Evolutionary conservation across 2,329 filamentous ascomycete species (phyloP), one percentile per base, ranked within the genome.

Genomic region (Pseudocercospora pini-densiflorae): DNA sequence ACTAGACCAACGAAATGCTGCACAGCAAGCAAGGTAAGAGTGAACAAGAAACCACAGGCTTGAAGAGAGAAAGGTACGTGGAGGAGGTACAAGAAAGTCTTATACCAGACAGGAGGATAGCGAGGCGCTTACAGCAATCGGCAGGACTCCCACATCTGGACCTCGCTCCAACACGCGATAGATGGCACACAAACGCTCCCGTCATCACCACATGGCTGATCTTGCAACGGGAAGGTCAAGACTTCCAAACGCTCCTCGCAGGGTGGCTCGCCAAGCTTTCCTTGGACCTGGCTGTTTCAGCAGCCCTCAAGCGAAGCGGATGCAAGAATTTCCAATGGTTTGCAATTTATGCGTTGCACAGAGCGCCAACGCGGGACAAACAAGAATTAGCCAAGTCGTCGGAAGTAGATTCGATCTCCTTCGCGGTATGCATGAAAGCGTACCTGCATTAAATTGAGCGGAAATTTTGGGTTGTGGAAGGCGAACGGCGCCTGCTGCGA

Each of bases 1-100:
- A 55, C 61, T 63, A 58, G 61, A 59, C 54, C 24, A 63, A 43
- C 43, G 19, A 59, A 45, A 59, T 59, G 62, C 62, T 59, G 62
- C 62, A 63, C 62, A 63, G 62, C 57, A 60, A 55, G 31, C 45
- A 60, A 43, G n/a, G 23, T 40, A 21, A 54, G 27, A 31, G 43
- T 24, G 58, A 60, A 19, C 24, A 47, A 33, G 54, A 55, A 47
- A 47, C 36, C 51, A 58, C 36, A 47, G 57, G 29, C 21, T 54
- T 27, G 57, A 14, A 45, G 40, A 40, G 45, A 24, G 31, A 51
- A 33, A 23, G 43, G n/a, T 29, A 59, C 24, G 7, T 1, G 10
- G 16, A 9, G 33, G 60, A 29, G 61, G 36, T 55, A 59, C 19
- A 57, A 31, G 24, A 31, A 24, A 24, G 14, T 40, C 62, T 64